These are phyloP conservation scores for Microthlaspi erraticum DNA, from an alignment of 345 rosid genomes.

Conservation along the genomic window DNA sequence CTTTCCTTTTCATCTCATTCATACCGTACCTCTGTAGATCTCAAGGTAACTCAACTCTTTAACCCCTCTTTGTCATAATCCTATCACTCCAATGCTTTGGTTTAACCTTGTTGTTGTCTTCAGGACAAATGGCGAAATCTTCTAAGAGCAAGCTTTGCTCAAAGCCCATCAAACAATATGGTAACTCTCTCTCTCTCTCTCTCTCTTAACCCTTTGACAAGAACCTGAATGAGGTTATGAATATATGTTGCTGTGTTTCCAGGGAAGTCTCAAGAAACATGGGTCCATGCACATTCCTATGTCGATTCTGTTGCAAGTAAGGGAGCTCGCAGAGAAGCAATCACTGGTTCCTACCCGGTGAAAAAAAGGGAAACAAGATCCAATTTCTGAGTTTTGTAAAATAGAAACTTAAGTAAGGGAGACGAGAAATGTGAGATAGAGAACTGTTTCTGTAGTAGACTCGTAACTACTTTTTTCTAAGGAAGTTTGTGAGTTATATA, in stretches of 20 bases:
- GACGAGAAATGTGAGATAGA: conserved; percentile 21
- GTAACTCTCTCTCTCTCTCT: conserved; percentile 46
- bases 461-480: conserved; percentile 18
- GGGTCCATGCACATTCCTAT: conserved; percentile 79
- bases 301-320: conserved; percentile 68
- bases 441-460: conserved; percentile 19
- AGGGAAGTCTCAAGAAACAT: conserved; percentile 77
- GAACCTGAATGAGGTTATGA: conserved; percentile 2
- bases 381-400: conserved; percentile 50
- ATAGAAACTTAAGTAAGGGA: conserved; percentile 23
- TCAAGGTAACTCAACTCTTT: conserved; percentile 60
- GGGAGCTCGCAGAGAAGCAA: conserved; percentile 88
- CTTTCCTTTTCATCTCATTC: conserved; percentile 80
- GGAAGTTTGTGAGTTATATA: conserved; percentile 24
- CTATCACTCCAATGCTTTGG: conserved; percentile 6
- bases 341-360: conserved; percentile 52
- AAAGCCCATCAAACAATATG: conserved; percentile 65
- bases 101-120: conserved; percentile 28
- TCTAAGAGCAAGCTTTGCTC: conserved; percentile 84
- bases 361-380: conserved; percentile 52
- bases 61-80: conserved; percentile 2
- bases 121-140: conserved; percentile 98
- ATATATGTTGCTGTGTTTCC: conserved; percentile 15
- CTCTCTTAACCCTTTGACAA: conserved; percentile 4
- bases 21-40: conserved; percentile 97